Evolutionary conservation across 1,139 yeast genomes (phyloP), one percentile per base, ranked within the genome.

Genomic region (Geotrichum reessii): DNA sequence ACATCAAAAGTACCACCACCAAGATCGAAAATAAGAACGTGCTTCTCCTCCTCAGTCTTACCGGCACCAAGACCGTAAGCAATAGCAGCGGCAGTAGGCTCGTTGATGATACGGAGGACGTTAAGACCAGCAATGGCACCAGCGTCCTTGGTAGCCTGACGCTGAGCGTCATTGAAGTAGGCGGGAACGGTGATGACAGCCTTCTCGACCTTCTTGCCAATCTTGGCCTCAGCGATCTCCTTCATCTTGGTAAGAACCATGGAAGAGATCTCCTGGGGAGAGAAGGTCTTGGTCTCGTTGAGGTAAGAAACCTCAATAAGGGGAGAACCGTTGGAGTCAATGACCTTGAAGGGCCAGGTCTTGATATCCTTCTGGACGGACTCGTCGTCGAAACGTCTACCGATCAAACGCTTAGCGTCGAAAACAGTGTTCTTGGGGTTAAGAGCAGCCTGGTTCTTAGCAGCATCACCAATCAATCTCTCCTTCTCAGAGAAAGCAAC

Each of bases 1-100:
- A 91, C 97, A 87, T 91, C 97, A 76, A 91, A 91, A 71, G 97
- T 91, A 82, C 97, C 97, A 81, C 97, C 97, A 84, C 97, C 97
- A 73, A 91, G 82, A 77, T 91, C 97, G 77, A 90, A 91, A 71
- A 91, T 90, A 72, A 91, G 82, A 61, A 91, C 95, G 73, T 89
- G 86, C 80, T 89, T 89, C 78, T 87, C 93, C 14, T 53, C 57
- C 68, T 80, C 80, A 65, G 85, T 84, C 77, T 87, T 87, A 79
- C 91, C 95, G 76, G 90, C 90, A 81, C 93, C 96, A 74, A 90
- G 86, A 85, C 97, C 97, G 86, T 90, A 90, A 75, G 97, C 97
- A 82, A 90, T 89, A 73, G 97, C 97, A 74, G 97, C 97, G 69
- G 97, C 97, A 68, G 97, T 90, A 75, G 97, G 97, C 83, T 90